Evolutionary conservation across 176 grass and related monocot genomes (phyloP).

Genomic region (Themeda triandra): DNA sequence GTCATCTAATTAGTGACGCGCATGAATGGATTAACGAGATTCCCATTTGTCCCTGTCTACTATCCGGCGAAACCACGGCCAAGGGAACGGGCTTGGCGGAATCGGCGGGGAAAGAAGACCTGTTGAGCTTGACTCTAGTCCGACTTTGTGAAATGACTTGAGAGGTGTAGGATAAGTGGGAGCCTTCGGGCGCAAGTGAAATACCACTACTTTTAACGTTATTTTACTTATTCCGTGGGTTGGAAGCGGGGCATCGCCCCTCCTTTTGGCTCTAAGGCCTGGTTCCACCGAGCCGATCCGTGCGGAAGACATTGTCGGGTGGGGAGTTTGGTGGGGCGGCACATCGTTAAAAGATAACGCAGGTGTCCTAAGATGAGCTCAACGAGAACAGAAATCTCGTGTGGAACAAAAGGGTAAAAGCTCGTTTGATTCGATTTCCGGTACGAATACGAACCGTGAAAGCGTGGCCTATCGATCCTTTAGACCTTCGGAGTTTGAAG

Average conservation of each 20-base stretch:
- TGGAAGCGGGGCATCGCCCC: conserved; percentile 23
- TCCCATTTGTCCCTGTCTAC: too few species aligned
- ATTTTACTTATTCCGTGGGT: conserved; percentile 67
- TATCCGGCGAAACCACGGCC: too few species aligned
- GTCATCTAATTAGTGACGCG: conserved; percentile 68
- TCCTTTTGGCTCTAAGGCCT: conserved; percentile 20
- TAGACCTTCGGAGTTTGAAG: conserved; percentile 34
- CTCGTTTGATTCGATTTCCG: conserved; percentile 68
- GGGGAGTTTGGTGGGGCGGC: conserved; percentile 88
- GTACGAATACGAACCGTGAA: conserved; percentile 63
- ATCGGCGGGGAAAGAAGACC: too few species aligned
- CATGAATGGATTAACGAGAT: conserved; percentile 74
- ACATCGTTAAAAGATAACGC: conserved; percentile 51
- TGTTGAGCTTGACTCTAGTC: too few species aligned
- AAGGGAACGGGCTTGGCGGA: too few species aligned
- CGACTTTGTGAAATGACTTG: too few species aligned
- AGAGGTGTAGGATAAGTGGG: conserved; percentile 13
- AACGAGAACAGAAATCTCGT: conserved; percentile 45
- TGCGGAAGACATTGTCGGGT: conserved; percentile 68
- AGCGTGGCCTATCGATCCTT: conserved; percentile 56
- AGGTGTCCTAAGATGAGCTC: conserved; percentile 32
- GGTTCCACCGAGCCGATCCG: conserved; percentile 6
- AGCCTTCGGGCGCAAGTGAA: conserved; percentile 41
- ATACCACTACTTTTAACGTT: conserved; percentile 79
- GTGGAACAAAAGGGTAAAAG: conserved; percentile 53